Conservation (phyloP, 495 filamentous ascomycete genomes). For the Penicillium robsamsonii region DNA sequence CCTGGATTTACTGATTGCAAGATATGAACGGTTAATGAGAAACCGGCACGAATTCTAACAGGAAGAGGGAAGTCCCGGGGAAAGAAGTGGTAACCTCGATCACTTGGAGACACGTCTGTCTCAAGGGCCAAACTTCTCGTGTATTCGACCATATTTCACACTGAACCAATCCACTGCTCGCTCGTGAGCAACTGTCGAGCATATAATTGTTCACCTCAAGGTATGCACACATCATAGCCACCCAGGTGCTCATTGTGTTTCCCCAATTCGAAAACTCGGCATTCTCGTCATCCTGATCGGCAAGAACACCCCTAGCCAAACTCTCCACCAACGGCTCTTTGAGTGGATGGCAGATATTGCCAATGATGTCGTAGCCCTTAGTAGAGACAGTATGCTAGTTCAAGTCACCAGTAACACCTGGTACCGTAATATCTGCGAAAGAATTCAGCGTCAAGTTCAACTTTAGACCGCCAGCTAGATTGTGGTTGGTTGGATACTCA, state of each 20-base stretch:
- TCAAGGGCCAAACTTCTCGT: constrained; percentile 9
- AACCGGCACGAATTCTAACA: no score
- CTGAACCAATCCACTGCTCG: constrained; percentile 16
- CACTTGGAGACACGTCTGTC: no score
- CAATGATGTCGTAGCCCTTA: constrained; percentile 17
- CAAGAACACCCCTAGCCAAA: constrained; percentile 19
- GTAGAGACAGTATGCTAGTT: no score
- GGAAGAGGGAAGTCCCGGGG: no score
- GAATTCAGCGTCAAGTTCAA: background rate
- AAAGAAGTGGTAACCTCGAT: no score
- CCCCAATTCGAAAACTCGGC: constrained; percentile 13
- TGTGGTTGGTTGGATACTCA: background rate
- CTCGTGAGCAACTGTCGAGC: constrained; percentile 17
- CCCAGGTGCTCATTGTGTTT: constrained; percentile 11
- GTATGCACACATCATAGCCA: constrained; percentile 20
- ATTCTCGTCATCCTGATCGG: constrained; percentile 12
- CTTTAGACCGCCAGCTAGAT: background rate
- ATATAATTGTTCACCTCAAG: constrained; percentile 25
- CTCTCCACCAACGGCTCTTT: constrained; percentile 22
- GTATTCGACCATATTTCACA: constrained; percentile 17
- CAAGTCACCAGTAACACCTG: background rate
- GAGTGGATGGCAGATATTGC: constrained; percentile 21
- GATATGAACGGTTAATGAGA: no score
- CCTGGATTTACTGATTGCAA: no score
- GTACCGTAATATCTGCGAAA: background rate